A percentile compares a stretch with the other conserved stretches of the same genome.
Conservation (phyloP, 768 basidiomycete species). For the Boletus rubropictus region DNA sequence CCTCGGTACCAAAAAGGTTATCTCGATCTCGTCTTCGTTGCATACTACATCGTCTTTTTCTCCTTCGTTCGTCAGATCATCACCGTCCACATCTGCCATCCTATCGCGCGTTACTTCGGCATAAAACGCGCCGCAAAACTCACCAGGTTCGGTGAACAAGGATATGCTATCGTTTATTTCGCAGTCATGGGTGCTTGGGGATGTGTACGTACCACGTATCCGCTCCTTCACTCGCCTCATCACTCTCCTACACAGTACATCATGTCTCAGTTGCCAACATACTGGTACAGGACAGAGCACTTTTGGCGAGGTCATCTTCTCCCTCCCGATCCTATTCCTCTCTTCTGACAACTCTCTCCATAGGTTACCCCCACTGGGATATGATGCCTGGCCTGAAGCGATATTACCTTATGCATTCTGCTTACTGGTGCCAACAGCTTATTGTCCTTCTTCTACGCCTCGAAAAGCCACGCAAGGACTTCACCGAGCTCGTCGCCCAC, state of each 20-base stretch:
- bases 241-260: slow-evolving; percentile 48
- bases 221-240: neutral
- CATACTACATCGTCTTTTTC: slow-evolving; percentile 82
- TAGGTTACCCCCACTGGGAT: slow-evolving; percentile 86
- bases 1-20: slow-evolving; percentile 68
- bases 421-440: slow-evolving; percentile 95
- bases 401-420: slow-evolving; percentile 89
- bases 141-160: slow-evolving; percentile 86
- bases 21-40: slow-evolving; percentile 72
- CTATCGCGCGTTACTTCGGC: slow-evolving; percentile 65
- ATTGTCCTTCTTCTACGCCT: slow-evolving; percentile 77
- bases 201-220: slow-evolving; percentile 45
- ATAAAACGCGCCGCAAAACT: slow-evolving; percentile 63
- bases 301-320: slow-evolving; percentile 72
- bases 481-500: slow-evolving; percentile 78
- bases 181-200: slow-evolving; percentile 66
- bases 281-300: slow-evolving; percentile 76
- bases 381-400: slow-evolving; percentile 81
- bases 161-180: slow-evolving; percentile 83
- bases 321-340: neutral
- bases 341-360: neutral
- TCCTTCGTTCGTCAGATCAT: slow-evolving; percentile 80
- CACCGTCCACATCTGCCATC: slow-evolving; percentile 57
- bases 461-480: slow-evolving; percentile 95
- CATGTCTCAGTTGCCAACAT: slow-evolving; percentile 77